Percentiles rank a stretch among this genome's conserved stretches.
phyloP scores from a whole-genome alignment of 2,329 filamentous ascomycete species.

The Colletotrichum eremochloae region DNA sequence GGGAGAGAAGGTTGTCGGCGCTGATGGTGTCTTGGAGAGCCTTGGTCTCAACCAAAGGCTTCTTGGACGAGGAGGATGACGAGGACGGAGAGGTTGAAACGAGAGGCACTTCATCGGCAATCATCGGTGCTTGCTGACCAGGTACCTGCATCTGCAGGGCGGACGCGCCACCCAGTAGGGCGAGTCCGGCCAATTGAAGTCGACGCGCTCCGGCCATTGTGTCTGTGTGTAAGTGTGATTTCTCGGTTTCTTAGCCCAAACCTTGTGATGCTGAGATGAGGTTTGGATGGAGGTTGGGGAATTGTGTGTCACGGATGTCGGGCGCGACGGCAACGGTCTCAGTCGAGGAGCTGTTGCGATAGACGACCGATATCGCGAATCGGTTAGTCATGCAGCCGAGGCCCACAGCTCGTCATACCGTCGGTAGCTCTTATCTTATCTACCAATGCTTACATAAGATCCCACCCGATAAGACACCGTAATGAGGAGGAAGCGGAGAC shows the following conservation, averaged over 20 bases:
- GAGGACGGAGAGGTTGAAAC: constrained; percentile 15
- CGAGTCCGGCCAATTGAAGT: constrained; percentile 32
- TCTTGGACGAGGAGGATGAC: constrained; percentile 41
- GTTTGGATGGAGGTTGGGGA: constrained; percentile 28
- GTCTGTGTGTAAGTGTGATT: not conserved
- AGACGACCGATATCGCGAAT: constrained; percentile 40
- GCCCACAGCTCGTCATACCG: not conserved
- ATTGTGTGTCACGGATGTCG: constrained; percentile 33
- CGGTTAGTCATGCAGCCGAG: constrained; percentile 38
- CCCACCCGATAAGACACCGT: not conserved
- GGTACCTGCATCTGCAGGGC: constrained; percentile 37
- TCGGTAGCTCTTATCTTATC: constrained; percentile 37
- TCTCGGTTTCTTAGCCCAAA: constrained; percentile 13
- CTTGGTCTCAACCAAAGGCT: constrained; percentile 65
- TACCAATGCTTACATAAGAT: constrained; percentile 1
- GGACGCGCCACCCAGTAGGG: constrained; percentile 31
- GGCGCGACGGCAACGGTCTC: constrained; percentile 3
- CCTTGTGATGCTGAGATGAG: constrained; percentile 29
- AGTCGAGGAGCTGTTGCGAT: constrained; percentile 32
- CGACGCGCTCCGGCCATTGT: constrained; percentile 34
- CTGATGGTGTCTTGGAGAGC: constrained; percentile 70
- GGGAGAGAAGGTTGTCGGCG: constrained; percentile 66
- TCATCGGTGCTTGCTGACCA: constrained; percentile 33
- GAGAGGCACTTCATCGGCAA: constrained; percentile 32
- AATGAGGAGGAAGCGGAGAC: not conserved